Evolutionary conservation across 768 basidiomycete genomes (phyloP).

Genomic region (Boletus fagicola): DNA sequence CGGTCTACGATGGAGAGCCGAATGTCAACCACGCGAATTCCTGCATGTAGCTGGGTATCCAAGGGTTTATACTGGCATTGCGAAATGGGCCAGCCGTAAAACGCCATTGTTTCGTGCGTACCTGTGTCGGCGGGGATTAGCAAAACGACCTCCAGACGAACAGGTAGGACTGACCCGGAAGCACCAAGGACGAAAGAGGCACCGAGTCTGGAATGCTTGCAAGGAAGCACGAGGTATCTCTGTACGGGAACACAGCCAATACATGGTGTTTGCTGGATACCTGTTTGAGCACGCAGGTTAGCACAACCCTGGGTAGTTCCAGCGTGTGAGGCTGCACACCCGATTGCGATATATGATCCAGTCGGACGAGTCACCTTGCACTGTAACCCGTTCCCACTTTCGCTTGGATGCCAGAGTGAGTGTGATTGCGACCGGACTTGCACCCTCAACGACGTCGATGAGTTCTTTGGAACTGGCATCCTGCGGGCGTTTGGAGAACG

Average conservation of each 20-base stretch:
- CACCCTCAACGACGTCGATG: not conserved
- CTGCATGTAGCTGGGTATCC: slow-evolving; percentile 64
- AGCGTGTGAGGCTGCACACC: slow-evolving; percentile 37
- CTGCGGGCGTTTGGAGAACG: slow-evolving; percentile 15
- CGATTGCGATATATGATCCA: slow-evolving; percentile 58
- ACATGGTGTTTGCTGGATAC: slow-evolving; percentile 42
- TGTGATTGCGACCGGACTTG: slow-evolving; percentile 19
- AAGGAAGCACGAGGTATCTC: slow-evolving; percentile 58
- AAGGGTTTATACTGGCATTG: slow-evolving; percentile 79
- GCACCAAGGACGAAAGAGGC: slow-evolving; percentile 67
- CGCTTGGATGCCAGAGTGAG: slow-evolving; percentile 29
- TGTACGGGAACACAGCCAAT: slow-evolving; percentile 57
- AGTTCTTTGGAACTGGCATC: slow-evolving; percentile 23
- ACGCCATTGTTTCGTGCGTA: slow-evolving; percentile 51
- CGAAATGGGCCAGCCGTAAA: slow-evolving; percentile 82
- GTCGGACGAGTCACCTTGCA: slow-evolving; percentile 45
- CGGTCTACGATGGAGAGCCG: slow-evolving; percentile 67
- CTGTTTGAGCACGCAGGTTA: slow-evolving; percentile 33
- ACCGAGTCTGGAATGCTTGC: slow-evolving; percentile 62
- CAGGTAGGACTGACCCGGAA: slow-evolving; percentile 63
- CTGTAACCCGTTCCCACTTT: slow-evolving; percentile 46
- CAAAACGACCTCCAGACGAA: slow-evolving; percentile 23
- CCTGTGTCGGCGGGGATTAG: slow-evolving; percentile 2
- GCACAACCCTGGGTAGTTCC: not conserved
- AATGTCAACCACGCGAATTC: slow-evolving; percentile 81